A percentile compares a stretch with the other conserved stretches of the same genome.
These are phyloP conservation scores for Recurvomyces mirabilis DNA, from an alignment of 495 filamentous ascomycete genomes.

Conservation along the genomic window DNA sequence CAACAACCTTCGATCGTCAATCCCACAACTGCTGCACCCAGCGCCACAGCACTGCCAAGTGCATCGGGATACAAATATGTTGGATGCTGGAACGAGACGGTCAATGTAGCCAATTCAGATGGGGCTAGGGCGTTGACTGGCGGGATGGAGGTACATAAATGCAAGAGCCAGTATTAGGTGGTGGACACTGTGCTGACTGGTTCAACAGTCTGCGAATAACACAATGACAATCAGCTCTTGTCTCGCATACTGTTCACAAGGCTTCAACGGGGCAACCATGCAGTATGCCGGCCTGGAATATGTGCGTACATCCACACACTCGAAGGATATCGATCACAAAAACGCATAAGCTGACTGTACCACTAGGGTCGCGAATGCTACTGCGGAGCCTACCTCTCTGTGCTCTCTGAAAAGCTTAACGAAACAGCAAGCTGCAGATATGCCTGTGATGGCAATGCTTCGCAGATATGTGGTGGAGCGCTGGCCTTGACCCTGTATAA, in stretches of 20 bases:
- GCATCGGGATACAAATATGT: slow-evolving; percentile 21
- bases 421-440: slow-evolving; percentile 18
- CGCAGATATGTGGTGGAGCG: slow-evolving; percentile 23
- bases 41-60: slow-evolving; percentile 8
- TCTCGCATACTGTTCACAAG: slow-evolving; percentile 21
- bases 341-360: not conserved
- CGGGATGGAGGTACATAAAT: slow-evolving; percentile 20
- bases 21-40: slow-evolving; percentile 12
- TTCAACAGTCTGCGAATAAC: slow-evolving; percentile 17
- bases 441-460: slow-evolving; percentile 19
- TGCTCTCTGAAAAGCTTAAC: slow-evolving; percentile 18
- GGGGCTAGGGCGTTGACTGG: slow-evolving; percentile 19
- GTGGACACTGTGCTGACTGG: not conserved
- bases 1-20: slow-evolving; percentile 8
- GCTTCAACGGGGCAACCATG: slow-evolving; percentile 12
- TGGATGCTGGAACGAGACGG: slow-evolving; percentile 32
- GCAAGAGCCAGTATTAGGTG: too few relatives aligned
- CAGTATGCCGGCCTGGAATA: slow-evolving; percentile 29
- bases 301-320: not conserved
- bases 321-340: slow-evolving; percentile 1
- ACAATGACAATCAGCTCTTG: slow-evolving; percentile 24
- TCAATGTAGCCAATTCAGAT: slow-evolving; percentile 4
- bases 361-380: slow-evolving; percentile 24
- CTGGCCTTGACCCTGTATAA: slow-evolving; percentile 21
- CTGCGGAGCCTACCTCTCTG: slow-evolving; percentile 16